Base-by-base conservation (phyloP, 805 yeast genomes). In the Clavispora carvajalis region DNA sequence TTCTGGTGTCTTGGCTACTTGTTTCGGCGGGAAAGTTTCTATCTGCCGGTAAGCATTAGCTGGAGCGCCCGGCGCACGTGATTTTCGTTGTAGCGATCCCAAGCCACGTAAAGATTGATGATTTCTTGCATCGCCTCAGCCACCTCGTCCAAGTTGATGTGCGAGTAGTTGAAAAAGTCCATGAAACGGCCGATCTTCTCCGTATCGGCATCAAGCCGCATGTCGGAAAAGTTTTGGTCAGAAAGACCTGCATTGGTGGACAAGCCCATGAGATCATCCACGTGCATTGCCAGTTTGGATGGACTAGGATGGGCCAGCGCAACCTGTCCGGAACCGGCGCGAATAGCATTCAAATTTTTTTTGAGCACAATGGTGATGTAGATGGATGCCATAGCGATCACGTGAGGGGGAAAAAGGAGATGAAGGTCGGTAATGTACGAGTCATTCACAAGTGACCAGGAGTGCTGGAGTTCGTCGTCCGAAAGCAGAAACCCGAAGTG, bases 361-460 rank as follows among this genome's bases (percentile, higher is more conserved):
- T 74, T 74, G 34, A 85, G 59, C 18, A 84, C 79, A 1, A 87
- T 65, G 0, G 95, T 82, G 40, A 90, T 70, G 61, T 87, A 89
- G n/a, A 90, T 65, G 9, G 96, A 77, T 0, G 93, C 78, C 29
- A 84, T 63, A 3, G 97, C 95, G 7, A 90, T 75, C 9, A 89
- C 77, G 62, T 90, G 96, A 0, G 99, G 99, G 0, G 98, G 91
- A 47, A 78, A 82, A 12, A 90, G 58, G 35, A 93, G 61, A 42
- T 87, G 91, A 13, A 86, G 66, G 58, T 93, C 98, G 1, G 96
- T 88, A 34, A 88, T 80, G 59, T 85, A 90, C 47, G 90, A 78
- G 57, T 91, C 98, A 59, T 89, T 93, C 26, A 93, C 75, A 37
- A 90, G 70, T 1, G 95, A 83, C 97, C 98, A 93, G 8, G 86